Base-by-base conservation (phyloP, 352 stramenopile genomes). In the Aphanomyces euteiches region DNA sequence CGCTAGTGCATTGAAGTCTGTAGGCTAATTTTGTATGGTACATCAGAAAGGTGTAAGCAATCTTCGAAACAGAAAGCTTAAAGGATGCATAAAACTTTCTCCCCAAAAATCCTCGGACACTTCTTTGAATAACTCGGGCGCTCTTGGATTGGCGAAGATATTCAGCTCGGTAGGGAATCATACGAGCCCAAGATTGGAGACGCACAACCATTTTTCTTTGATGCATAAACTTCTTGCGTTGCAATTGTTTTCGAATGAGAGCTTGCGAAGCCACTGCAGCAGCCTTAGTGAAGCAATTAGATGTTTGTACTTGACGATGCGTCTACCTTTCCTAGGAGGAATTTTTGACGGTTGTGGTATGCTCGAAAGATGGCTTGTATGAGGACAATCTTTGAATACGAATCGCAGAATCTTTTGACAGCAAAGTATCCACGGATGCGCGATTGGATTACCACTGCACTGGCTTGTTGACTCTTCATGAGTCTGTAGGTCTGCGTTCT, bases 221-320 rank as follows among this genome's bases (percentile, higher is more conserved):
- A n/a, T 92, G 66, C 34, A 74, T 77, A 59, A 94, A 94, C 56
- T 83, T 81, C 12, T 76, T 78, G 2, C 80, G 78, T 66, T 90
- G 81, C 4, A 92, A 57, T 56, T 85, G 68, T 68, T 94, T 86
- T 0, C 87, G 87, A 6, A 89, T 74, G 56, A 91, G 89, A 2
- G 87, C 77, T 47, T 82, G 77, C 15, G 91, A 48, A 19, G 85
- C 81, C 19, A 92, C 89, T 7, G 78, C 82, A 7, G 85, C 83
- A 13, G 76, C 68, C 64, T 85, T 36, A 28, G 15, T 28, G 13
- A 41, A 37, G 8, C 4, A 41, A n/a, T 28, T 40, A 12, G 15
- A 8, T 12, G 10, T 48, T 66, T n/a, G 15, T 7, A n/a, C 7
- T 21, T 39, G 4, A 5, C 12, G 3, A 15, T 4, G 41, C 4